Conservation (phyloP, 225 moss, liverwort and hornwort genomes). For the Pleurozium schreberi region DNA sequence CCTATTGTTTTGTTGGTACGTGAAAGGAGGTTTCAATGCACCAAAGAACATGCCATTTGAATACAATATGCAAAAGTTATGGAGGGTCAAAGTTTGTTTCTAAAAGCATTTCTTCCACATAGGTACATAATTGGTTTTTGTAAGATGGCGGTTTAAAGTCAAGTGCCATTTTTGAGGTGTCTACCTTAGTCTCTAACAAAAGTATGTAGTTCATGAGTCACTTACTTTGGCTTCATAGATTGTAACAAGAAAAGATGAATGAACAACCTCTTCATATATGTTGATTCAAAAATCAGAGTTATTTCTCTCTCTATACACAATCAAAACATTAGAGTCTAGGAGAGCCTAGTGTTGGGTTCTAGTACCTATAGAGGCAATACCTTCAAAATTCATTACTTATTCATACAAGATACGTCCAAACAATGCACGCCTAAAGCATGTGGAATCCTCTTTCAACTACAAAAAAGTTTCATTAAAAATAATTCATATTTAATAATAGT, state of each 20-base stretch:
- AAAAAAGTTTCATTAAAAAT: neutral
- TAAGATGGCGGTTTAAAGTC: no score
- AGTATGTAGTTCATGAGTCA: neutral
- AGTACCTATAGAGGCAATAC: neutral
- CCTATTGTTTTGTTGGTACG: no score
- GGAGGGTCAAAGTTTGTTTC: no score
- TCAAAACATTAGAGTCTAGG: neutral
- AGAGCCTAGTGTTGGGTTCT: neutral
- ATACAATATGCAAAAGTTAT: no score
- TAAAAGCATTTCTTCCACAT: no score
- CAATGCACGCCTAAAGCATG: neutral
- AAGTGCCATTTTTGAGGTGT: no score
- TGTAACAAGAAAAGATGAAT: fast-evolving
- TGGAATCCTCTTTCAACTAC: neutral
- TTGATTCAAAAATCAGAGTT: neutral
- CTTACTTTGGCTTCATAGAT: fast-evolving
- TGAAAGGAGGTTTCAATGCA: no score
- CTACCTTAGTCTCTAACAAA: neutral
- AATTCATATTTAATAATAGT: neutral
- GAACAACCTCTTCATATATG: neutral
- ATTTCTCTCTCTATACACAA: neutral
- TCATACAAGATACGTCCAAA: neutral
- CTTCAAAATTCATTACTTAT: neutral
- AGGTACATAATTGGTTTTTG: no score
- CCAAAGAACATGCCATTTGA: no score